Conservation (phyloP, 371 early-diverging fungal genomes). For the Furculomyces boomerangus region DNA sequence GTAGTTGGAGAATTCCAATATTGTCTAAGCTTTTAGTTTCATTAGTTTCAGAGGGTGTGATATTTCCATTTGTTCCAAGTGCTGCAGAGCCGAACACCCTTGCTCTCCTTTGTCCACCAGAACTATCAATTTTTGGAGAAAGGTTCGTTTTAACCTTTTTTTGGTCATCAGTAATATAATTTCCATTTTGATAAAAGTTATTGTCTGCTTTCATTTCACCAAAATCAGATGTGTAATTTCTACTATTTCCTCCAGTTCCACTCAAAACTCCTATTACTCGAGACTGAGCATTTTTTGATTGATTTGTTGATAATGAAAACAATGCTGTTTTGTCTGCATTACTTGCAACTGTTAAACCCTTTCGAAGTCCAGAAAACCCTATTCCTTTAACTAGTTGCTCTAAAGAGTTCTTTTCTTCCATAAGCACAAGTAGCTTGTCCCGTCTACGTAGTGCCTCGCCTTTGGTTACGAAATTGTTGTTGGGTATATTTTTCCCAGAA, state of each 20-base stretch:
- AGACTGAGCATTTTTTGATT: neutral
- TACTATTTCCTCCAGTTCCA: neutral
- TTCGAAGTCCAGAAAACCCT: neutral
- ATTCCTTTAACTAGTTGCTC: conserved; percentile 12
- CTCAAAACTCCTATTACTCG: no score
- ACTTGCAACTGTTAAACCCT: conserved; percentile 1
- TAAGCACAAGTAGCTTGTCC: conserved; percentile 51
- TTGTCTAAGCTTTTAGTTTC: conserved; percentile 54
- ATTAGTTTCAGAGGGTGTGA: conserved; percentile 46
- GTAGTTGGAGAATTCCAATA: conserved; percentile 47
- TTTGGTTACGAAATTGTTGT: conserved; percentile 24
- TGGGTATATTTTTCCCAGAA: neutral
- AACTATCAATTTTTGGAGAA: neutral
- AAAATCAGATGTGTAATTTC: conserved; percentile 1
- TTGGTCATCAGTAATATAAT: neutral
- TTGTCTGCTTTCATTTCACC: neutral
- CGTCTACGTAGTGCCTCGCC: conserved; percentile 55
- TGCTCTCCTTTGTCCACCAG: neutral
- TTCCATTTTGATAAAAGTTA: neutral
- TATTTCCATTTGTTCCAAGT: conserved; percentile 55
- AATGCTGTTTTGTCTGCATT: conserved; percentile 27
- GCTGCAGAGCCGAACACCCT: conserved; percentile 19
- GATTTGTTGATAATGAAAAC: conserved; percentile 2
- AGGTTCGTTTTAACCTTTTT: neutral
- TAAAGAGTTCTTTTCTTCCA: conserved; percentile 36